Percentiles rank a stretch among this genome's conserved stretches.
Conservation (phyloP, 2,329 filamentous ascomycete genomes). For the Sclerotinia spermophila region DNA sequence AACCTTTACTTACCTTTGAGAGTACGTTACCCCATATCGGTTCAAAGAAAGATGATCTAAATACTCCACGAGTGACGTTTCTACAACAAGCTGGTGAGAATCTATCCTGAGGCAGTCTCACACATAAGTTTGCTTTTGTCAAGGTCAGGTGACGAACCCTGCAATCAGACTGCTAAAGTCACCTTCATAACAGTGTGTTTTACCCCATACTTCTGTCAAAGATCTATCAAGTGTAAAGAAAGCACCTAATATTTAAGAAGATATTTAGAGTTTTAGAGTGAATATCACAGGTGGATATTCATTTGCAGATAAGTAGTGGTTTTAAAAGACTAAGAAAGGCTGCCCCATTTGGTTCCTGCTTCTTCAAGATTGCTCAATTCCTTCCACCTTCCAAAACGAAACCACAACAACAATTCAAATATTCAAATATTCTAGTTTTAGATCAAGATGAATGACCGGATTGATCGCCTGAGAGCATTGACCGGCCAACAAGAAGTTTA, state of each 20-base stretch:
- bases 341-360: not conserved
- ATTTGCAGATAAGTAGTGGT: not conserved
- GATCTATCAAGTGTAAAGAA: not conserved
- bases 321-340: not conserved
- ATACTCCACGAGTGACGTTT: not conserved
- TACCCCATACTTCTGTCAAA: not conserved
- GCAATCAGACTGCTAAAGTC: not conserved
- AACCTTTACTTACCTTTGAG: not conserved
- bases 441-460: not conserved
- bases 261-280: not conserved
- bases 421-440: not conserved
- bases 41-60: too few species aligned
- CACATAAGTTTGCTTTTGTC: not conserved
- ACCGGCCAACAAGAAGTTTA: slow-evolving; percentile 8
- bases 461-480: slow-evolving; percentile 11
- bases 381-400: not conserved
- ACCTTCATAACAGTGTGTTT: not conserved
- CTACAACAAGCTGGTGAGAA: not conserved
- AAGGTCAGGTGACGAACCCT: not conserved
- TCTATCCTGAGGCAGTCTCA: not conserved
- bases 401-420: not conserved
- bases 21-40: not conserved
- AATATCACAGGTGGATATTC: not conserved
- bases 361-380: not conserved
- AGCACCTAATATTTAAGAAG: not conserved